Evolutionary conservation across 441 rosid genomes (phyloP), one percentile per base, ranked within the genome.

Genomic region (Caryocar brasiliense): DNA sequence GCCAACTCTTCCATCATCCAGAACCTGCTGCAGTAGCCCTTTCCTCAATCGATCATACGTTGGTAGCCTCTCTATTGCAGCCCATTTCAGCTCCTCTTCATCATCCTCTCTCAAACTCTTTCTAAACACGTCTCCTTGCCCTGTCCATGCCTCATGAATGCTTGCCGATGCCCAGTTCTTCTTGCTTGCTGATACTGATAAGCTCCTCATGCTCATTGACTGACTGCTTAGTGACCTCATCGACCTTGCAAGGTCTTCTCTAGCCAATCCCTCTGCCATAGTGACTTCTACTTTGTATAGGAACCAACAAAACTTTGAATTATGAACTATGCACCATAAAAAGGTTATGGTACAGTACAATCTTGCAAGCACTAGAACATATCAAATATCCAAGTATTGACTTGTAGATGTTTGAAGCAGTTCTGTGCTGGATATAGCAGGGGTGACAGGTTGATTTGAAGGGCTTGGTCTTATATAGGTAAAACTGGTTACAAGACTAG

Each of bases 71-170:
- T 82, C 89, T 1, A 82, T 76, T 23, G 89, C 80, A 1, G 83
- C 89, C 89, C 85, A 77, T 53, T 56, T 73, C 28, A 82, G 75
- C 70, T 79, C 83, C 19, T 76, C 81, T 54, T 73, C 85, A 17
- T 82, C 89, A 29, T 76, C 72, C 38, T 71, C 84, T 52, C 75
- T 71, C 25, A 54, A 55, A 18, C 78, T 75, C 64, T 56, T 62
- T 33, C 47, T 54, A 52, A 81, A 75, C 13, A 61, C 78, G 0
- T 75, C 79, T 3, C 68, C 55, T 15, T 65, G 72, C 19, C 13
- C 47, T 24, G 37, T 53, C 83, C 81, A 73, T 10, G 59, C 73
- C 51, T 76, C 80, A 0, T 72, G 59, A 9, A 75, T 36, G 27
- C 83, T 71, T 0, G 60, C 62, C 0, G 83, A 75, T n/a, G 56